Base-by-base conservation (phyloP, 139 green algal species). In the Picochlorum costavermella region DNA sequence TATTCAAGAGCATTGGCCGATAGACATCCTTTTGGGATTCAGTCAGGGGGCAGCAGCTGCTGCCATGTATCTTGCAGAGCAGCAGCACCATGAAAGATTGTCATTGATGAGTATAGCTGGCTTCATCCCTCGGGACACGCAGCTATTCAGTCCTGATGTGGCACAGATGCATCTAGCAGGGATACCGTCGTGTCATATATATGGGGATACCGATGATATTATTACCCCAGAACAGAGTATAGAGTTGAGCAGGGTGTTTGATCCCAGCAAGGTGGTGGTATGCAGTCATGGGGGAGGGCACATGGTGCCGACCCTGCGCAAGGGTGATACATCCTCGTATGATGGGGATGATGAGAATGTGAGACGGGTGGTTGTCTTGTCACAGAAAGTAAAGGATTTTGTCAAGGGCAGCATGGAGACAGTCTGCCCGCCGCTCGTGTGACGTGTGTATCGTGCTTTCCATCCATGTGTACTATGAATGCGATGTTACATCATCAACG, bases 11-110 rank as follows among this genome's bases (percentile, higher is more conserved):
- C 63, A 83, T 20, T 36, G 45, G 3, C 71, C 71, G 4, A 69
- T 78, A 3, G 68, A 82, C 37, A 63, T 62, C 25, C 20, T 85
- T 6, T 60, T 83, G 56, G 82, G 82, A 14, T 88, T 88, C 65
- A 72, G 44, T 16, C 82, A 88, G 65, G 82, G 82, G 1, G 75
- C 80, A 12, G 82, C 77, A 14, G 80, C 80, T 1, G 65, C 70
- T 5, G 80, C 82, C 1, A 67, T 88, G 12, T 75, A 79, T 20
- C 33, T 85, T 23, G 61, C 72, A 6, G 28, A 70, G 36, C 25
- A 23, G 11, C n/a, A 25, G n/a, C 13, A 33, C 25, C 1, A 0
- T 17, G 36, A 59, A 2, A 4, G 23, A 62, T 44, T 37, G 11
- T 40, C 9, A 56, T 71, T 45, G 1, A 44, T 77, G 3, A 13